phyloP scores from a whole-genome alignment of 139 green algal genomes.

The Asterochloris sp. region DNA sequence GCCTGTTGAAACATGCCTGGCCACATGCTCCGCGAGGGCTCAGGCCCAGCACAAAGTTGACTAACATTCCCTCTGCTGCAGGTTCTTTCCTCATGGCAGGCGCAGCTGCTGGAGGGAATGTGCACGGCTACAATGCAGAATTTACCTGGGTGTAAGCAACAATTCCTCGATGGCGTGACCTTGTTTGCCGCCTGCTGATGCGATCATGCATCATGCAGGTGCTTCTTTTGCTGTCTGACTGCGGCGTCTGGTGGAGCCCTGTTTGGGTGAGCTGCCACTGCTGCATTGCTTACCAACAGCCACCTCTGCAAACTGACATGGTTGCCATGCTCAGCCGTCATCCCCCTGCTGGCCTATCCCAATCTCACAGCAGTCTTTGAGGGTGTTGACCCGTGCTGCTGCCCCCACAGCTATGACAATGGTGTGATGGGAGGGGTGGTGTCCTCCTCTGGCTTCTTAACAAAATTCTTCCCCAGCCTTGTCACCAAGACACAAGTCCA shows the following conservation, averaged over 20 bases:
- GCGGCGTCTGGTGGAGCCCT: conserved; percentile 31
- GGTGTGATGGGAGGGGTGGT: conserved; percentile 18
- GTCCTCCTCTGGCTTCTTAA: conserved; percentile 8
- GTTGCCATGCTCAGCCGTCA: too few relatives aligned
- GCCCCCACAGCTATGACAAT: conserved; percentile 19
- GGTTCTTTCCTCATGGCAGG: neutral
- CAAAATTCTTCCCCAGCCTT: conserved; percentile 9
- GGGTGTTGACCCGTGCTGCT: too few relatives aligned
- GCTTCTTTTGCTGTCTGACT: conserved; percentile 29
- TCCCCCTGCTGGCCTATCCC: too few relatives aligned
- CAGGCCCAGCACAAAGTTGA: too few relatives aligned
- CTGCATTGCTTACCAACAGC: too few relatives aligned
- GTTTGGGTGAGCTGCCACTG: conserved; percentile 14
- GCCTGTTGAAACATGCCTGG: too few relatives aligned
- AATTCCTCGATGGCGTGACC: too few relatives aligned
- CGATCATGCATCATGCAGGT: neutral
- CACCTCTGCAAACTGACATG: too few relatives aligned
- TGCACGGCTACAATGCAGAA: conserved; percentile 6
- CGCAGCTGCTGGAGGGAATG: neutral
- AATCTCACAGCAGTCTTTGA: too few relatives aligned
- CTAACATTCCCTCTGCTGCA: too few relatives aligned
- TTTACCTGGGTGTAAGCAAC: conserved; percentile 11
- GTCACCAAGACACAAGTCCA: neutral
- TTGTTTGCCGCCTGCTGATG: too few relatives aligned
- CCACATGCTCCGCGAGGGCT: too few relatives aligned